These are phyloP conservation scores for Clavaria fumosa DNA, from an alignment of 768 basidiomycete genomes.

Conservation along the genomic window DNA sequence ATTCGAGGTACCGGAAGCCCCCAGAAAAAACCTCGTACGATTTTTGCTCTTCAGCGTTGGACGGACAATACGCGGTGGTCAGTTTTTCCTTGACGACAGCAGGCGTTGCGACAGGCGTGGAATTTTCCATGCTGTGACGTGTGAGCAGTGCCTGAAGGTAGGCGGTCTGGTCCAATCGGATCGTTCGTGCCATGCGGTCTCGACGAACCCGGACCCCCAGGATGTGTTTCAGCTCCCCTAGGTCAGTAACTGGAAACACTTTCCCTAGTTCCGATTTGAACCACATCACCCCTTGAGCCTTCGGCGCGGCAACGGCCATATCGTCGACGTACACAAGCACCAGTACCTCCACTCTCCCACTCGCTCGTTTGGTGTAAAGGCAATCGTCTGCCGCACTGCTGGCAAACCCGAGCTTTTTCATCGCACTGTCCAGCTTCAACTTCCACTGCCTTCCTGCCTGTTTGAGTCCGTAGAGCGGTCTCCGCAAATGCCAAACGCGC, in stretches of 20 bases:
- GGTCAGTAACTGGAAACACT: background rate
- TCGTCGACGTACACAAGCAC: slow-evolving; percentile 16
- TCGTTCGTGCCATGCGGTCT: slow-evolving; percentile 10
- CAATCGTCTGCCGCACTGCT: slow-evolving; percentile 7
- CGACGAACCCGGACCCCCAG: slow-evolving; percentile 13
- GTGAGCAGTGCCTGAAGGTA: slow-evolving; percentile 15
- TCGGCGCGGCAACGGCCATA: slow-evolving; percentile 16
- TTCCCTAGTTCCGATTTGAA: background rate
- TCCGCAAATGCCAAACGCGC: slow-evolving; percentile 17
- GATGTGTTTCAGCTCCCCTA: slow-evolving; percentile 10
- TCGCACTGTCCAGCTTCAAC: slow-evolving; percentile 7
- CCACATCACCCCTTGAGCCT: background rate
- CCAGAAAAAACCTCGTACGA: slow-evolving; percentile 14
- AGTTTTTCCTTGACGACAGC: slow-evolving; percentile 10
- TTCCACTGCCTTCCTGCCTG: slow-evolving; percentile 15
- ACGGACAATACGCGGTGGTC: too few relatives aligned
- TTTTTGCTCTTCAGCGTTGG: slow-evolving; percentile 7
- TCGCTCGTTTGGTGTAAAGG: background rate
- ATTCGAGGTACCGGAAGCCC: slow-evolving; percentile 14
- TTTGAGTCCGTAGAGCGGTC: slow-evolving; percentile 23
- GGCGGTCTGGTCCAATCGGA: slow-evolving; percentile 17
- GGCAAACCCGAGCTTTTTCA: slow-evolving; percentile 6
- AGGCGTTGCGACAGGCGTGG: slow-evolving; percentile 12
- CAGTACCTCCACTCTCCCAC: slow-evolving; percentile 14
- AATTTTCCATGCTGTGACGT: slow-evolving; percentile 10